Conservation (phyloP, 441 rosid genomes). For the Gossypium gossypioides region DNA sequence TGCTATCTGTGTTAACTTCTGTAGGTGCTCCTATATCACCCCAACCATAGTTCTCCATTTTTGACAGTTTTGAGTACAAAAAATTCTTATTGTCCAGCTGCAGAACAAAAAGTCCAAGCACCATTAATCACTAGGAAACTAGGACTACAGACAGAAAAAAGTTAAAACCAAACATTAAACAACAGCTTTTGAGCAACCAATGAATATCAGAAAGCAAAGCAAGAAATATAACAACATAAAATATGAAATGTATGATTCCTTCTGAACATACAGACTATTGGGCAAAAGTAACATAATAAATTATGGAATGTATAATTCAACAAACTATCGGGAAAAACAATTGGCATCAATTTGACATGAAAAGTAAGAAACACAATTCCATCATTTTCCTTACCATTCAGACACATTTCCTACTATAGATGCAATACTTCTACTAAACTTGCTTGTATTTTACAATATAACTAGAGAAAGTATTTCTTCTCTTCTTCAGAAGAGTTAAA, state of each 20-base stretch:
- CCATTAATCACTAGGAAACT: not conserved
- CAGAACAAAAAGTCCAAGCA: slow-evolving; percentile 20
- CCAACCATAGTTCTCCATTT: slow-evolving; percentile 76
- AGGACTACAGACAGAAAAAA: not conserved
- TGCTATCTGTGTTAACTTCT: slow-evolving; percentile 32
- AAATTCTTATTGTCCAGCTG: slow-evolving; percentile 35
- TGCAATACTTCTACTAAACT: not conserved
- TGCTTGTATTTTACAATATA: not conserved
- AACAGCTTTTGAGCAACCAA: not conserved
- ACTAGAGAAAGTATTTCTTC: not conserved
- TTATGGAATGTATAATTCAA: not conserved
- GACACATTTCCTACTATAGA: not conserved
- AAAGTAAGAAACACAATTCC: not conserved
- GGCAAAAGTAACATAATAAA: not conserved
- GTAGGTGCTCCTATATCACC: slow-evolving; percentile 39
- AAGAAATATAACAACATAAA: not conserved
- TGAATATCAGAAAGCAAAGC: not conserved
- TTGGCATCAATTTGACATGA: not conserved
- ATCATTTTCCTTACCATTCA: not conserved
- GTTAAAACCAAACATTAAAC: not conserved
- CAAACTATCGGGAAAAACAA: not conserved
- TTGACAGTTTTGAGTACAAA: slow-evolving; percentile 31
- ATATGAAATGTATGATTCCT: not conserved
- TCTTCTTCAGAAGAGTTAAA: not conserved
- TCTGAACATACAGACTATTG: not conserved